phyloP scores from a whole-genome alignment of 495 filamentous ascomycete species.

The Lophium mytilinum region DNA sequence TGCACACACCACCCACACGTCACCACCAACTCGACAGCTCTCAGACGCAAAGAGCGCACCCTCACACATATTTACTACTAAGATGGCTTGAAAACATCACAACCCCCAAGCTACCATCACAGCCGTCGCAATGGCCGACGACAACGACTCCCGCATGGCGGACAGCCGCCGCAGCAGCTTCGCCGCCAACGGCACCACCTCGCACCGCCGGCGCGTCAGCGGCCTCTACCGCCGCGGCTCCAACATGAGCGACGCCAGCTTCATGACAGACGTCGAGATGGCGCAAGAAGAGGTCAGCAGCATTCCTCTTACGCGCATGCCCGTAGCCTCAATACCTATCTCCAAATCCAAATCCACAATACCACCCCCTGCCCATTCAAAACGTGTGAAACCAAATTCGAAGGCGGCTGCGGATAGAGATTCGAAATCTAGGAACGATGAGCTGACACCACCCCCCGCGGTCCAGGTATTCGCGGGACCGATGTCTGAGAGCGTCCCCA shows the following conservation, averaged over 20 bases:
- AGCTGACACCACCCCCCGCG: not conserved
- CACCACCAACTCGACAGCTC: too few species aligned
- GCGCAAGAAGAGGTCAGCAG: constrained; percentile 75
- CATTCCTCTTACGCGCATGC: constrained; percentile 15
- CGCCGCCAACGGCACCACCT: constrained; percentile 7
- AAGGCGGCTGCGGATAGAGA: too few species aligned
- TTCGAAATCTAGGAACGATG: too few species aligned
- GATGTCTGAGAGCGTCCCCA: constrained; percentile 88
- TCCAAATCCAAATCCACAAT: too few species aligned
- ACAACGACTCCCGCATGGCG: not conserved
- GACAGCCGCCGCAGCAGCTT: not conserved
- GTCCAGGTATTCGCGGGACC: constrained; percentile 82
- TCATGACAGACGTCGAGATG: constrained; percentile 97
- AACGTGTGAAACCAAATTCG: too few species aligned
- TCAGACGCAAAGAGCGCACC: not conserved
- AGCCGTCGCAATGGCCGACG: not conserved
- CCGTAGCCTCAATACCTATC: not conserved
- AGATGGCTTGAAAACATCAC: not conserved
- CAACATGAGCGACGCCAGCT: constrained; percentile 71
- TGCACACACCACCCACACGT: too few species aligned
- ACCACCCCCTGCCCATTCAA: too few species aligned
- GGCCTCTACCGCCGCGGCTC: constrained; percentile 51
- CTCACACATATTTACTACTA: not conserved
- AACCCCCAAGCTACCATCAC: not conserved
- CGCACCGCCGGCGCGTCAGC: constrained; percentile 9